These are phyloP conservation scores for Nakaseomyces nivariensis DNA, from an alignment of 1,139 yeast species.

Conservation along the genomic window DNA sequence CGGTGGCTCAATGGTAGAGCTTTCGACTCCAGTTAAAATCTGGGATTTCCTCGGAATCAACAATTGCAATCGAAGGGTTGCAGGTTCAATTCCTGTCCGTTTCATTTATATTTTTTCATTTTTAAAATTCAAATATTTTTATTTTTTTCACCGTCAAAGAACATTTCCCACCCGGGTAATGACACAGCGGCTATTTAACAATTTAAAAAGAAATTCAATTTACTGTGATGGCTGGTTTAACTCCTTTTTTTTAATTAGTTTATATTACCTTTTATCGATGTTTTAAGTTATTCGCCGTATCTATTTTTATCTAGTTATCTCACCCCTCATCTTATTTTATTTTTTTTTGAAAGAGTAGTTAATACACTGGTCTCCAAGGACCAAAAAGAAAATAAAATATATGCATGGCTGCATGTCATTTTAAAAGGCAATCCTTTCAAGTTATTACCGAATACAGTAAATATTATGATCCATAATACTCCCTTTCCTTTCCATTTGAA, in stretches of 20 bases:
- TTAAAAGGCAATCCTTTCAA: too few species aligned
- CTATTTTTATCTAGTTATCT: too few species aligned
- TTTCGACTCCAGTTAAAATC: constrained; percentile 63
- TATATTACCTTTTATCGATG: not conserved
- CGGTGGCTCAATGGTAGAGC: constrained; percentile 94
- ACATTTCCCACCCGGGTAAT: too few species aligned
- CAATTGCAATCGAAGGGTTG: constrained; percentile 54
- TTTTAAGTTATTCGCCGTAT: not conserved
- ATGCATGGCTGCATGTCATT: too few species aligned
- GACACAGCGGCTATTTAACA: not conserved
- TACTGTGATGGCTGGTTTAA: not conserved
- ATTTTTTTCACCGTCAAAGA: not conserved
- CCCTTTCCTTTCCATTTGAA: too few species aligned
- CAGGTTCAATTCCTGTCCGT: constrained; percentile 74
- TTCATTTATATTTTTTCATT: constrained; percentile 35
- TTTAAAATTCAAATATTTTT: not conserved
- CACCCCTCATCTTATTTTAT: too few species aligned
- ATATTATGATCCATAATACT: too few species aligned
- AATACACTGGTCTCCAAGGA: too few species aligned
- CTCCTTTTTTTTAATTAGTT: not conserved
- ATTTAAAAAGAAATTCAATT: too few species aligned
- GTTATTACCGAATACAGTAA: too few species aligned
- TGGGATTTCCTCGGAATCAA: constrained; percentile 11
- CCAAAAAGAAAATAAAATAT: too few species aligned
- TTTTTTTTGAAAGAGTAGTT: too few species aligned